A percentile compares a stretch with the other conserved stretches of the same genome.
phyloP scores from a whole-genome alignment of 306 rosid genomes.

The Lathyrus tuberosus region DNA sequence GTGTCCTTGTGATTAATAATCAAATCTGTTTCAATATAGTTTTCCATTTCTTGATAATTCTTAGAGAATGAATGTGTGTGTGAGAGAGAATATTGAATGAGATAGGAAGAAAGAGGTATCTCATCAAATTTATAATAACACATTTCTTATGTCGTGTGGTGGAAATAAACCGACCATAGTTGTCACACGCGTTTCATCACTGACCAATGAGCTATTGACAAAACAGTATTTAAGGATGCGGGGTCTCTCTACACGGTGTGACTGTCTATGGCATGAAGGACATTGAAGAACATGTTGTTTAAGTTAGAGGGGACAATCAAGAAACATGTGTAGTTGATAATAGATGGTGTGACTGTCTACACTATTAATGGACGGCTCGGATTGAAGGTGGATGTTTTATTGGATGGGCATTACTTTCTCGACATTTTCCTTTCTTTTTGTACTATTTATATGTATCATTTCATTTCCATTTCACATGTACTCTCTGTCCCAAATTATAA shows the following conservation, averaged over 20 bases:
- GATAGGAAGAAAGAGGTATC: neutral
- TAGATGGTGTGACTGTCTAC: neutral
- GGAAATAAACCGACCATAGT: constrained; percentile 19
- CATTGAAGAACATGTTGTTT: constrained; percentile 46
- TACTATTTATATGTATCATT: too few relatives aligned
- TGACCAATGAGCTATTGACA: constrained; percentile 45
- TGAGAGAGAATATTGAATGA: constrained; percentile 5
- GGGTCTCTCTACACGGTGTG: constrained; percentile 33
- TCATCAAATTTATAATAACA: constrained; percentile 44
- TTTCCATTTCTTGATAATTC: constrained; percentile 20
- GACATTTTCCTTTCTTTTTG: too few relatives aligned
- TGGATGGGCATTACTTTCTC: too few relatives aligned
- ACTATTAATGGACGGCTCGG: constrained; percentile 43
- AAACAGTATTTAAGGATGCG: neutral
- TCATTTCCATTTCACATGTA: too few relatives aligned
- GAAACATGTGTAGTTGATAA: constrained; percentile 48
- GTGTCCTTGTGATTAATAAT: constrained; percentile 54
- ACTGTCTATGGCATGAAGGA: constrained; percentile 43
- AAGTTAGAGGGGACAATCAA: constrained; percentile 46
- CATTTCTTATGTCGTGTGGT: constrained; percentile 27
- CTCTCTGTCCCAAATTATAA: too few relatives aligned
- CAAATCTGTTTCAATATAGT: constrained; percentile 40
- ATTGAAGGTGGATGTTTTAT: constrained; percentile 16
- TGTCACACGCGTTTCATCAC: constrained; percentile 46
- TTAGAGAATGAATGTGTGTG: neutral